Base-by-base conservation (phyloP, 2,329 filamentous ascomycete genomes). In the Parafenestella ontariensis region DNA sequence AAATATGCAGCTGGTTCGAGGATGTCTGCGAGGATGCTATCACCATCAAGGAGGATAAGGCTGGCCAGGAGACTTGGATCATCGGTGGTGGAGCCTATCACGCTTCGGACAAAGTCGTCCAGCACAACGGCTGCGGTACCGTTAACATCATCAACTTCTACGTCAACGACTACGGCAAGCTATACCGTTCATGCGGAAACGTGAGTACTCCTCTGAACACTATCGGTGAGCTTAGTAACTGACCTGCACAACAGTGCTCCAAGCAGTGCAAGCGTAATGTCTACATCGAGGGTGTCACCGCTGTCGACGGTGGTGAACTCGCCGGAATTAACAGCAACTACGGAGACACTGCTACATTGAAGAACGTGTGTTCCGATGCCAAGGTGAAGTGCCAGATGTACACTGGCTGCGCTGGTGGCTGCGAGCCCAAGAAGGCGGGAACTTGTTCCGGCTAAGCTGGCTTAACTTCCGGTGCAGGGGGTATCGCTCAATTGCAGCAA, bases 271-370 rank as follows among this genome's bases (percentile, higher is more conserved):
- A 75, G 46, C 75, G 79, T 29, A 75, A 78, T 59, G 73, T 80
- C 45, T 72, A 78, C 56, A 73, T 82, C 23, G 68, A 78, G 58
- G 76, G 76, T 50, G 66, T 78, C 41, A 72, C 71, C 6, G 77
- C 76, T 34, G 74, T 74, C 40, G 65, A 72, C n/a, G 66, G 72
- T 49, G 79, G 79, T 33, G 70, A 72, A 49, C 71, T 79, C 18
- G 79, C 74, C 54, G 79, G 79, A 33, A 81, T 82, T 64, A 82
- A 82, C 71, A 72, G 70, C 44, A 82, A 82, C 74, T 82, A 78
- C 56, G 78, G 78, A 15, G 79, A 81, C 60, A 80, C 78, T 2
- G 79, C 78, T 56, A 77, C 68, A 31, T 63, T 75, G 37, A 69
- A 62, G 61, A 66, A 71, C 46, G 62, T 66, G 20, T 71, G 68